Evolutionary conservation across 331 rosid species (phyloP).

Genomic region (Spiraea crenata): DNA sequence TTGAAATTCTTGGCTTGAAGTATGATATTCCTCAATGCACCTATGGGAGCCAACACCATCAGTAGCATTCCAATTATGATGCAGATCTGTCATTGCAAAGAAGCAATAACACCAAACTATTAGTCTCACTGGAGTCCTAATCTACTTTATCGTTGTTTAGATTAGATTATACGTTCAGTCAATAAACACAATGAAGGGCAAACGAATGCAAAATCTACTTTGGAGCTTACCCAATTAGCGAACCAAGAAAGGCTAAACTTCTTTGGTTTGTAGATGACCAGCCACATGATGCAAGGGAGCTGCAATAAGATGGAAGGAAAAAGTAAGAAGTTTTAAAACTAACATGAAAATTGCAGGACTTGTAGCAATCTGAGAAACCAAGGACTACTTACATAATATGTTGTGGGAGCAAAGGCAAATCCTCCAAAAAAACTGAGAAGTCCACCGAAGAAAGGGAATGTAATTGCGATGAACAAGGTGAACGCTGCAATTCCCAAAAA

Average conservation of each 20-base stretch:
- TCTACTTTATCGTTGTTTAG: too few relatives aligned
- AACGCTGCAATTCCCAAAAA: slow-evolving; percentile 32
- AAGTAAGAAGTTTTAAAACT: neutral
- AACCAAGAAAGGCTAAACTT: slow-evolving; percentile 47
- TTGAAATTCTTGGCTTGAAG: slow-evolving; percentile 36
- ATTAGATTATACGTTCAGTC: too few relatives aligned
- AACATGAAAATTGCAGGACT: neutral
- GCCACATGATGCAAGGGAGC: slow-evolving; percentile 65
- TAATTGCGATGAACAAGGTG: slow-evolving; percentile 39
- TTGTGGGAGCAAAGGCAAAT: slow-evolving; percentile 54
- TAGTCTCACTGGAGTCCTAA: neutral
- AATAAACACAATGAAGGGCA: neutral
- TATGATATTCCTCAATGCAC: slow-evolving; percentile 49
- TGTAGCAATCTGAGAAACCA: neutral
- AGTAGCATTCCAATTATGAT: slow-evolving; percentile 32
- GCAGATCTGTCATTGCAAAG: slow-evolving; percentile 37
- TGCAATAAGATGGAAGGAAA: slow-evolving; percentile 15
- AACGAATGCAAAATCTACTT: neutral
- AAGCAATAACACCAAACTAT: neutral
- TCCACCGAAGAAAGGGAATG: slow-evolving; percentile 62
- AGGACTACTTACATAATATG: slow-evolving; percentile 41
- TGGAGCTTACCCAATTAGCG: slow-evolving; percentile 38
- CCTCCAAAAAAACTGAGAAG: slow-evolving; percentile 58
- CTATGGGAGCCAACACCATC: slow-evolving; percentile 50
- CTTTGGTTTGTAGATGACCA: slow-evolving; percentile 40